phyloP scores from a whole-genome alignment of 225 moss, liverwort and hornwort species.

The Antitrichia curtipendula region DNA sequence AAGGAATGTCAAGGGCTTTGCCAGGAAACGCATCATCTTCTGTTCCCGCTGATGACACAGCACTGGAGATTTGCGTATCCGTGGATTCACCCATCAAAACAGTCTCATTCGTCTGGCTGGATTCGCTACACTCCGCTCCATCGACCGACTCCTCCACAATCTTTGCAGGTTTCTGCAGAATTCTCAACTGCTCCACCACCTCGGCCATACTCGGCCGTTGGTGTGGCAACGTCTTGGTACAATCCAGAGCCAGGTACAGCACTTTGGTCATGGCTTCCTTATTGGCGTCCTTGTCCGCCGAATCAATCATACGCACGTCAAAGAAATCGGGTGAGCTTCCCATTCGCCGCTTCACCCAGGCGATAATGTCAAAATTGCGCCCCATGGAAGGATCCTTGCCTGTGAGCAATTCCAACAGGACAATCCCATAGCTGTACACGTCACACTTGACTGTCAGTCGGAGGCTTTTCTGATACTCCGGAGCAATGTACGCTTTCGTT shows the following conservation, averaged over 20 bases:
- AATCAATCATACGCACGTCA: slow-evolving; percentile 28
- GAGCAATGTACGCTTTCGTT: slow-evolving; percentile 44
- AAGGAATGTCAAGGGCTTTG: neutral
- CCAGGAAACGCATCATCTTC: slow-evolving; percentile 13
- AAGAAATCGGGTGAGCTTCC: slow-evolving; percentile 29
- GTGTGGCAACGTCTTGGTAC: slow-evolving; percentile 20
- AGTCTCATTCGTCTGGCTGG: neutral
- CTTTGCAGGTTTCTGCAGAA: neutral
- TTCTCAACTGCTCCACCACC: slow-evolving; percentile 16
- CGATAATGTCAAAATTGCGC: slow-evolving; percentile 33
- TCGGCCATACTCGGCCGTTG: slow-evolving; percentile 34
- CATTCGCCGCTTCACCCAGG: slow-evolving; percentile 46
- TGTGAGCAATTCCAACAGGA: slow-evolving; percentile 30
- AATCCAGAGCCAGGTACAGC: slow-evolving; percentile 23
- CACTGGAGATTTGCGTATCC: slow-evolving; percentile 9
- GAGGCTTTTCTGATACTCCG: slow-evolving; percentile 40
- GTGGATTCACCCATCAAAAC: neutral
- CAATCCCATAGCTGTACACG: slow-evolving; percentile 40
- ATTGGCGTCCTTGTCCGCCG: slow-evolving; percentile 6
- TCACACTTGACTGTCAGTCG: slow-evolving; percentile 41
- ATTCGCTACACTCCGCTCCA: slow-evolving; percentile 5
- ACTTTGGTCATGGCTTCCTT: slow-evolving; percentile 30
- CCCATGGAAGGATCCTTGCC: slow-evolving; percentile 46
- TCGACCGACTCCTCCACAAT: neutral
- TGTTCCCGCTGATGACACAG: neutral